phyloP scores from a whole-genome alignment of 108 stramenopile species.

The Discostella stelligeroides region DNA sequence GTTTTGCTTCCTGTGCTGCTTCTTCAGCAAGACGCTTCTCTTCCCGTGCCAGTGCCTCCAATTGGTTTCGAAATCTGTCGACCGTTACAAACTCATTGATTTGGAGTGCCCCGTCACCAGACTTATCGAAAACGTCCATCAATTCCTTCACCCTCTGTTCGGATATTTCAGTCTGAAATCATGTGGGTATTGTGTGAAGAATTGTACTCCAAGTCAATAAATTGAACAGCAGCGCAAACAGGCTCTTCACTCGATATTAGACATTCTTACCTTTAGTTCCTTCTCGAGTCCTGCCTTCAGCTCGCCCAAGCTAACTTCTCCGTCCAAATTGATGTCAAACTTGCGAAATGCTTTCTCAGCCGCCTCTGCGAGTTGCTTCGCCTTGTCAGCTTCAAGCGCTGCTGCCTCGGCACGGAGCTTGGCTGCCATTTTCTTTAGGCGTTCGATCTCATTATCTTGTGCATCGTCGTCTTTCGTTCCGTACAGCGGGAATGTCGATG shows the following conservation, averaged over 20 bases:
- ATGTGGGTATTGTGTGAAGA: not conserved
- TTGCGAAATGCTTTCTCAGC: conserved; percentile 72
- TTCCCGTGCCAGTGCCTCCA: conserved; percentile 74
- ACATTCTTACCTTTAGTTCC: conserved; percentile 55
- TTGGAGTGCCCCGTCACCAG: conserved; percentile 79
- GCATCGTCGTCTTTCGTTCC: conserved; percentile 5
- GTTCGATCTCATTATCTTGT: conserved; percentile 76
- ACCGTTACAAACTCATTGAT: conserved; percentile 75
- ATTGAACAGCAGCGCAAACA: too few species aligned
- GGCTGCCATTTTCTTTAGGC: conserved; percentile 73
- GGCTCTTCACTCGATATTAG: not conserved
- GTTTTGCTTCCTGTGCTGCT: conserved; percentile 57
- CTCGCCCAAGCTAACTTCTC: conserved; percentile 71
- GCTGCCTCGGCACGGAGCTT: conserved; percentile 83
- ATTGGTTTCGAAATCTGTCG: conserved; percentile 72
- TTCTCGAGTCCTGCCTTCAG: conserved; percentile 81
- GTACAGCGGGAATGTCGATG: not conserved
- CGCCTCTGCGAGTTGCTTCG: conserved; percentile 68
- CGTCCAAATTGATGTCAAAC: conserved; percentile 84
- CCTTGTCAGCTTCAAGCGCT: conserved; percentile 77
- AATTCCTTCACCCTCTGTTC: conserved; percentile 69
- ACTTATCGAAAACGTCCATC: conserved; percentile 76
- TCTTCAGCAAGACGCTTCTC: conserved; percentile 71
- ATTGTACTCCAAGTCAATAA: too few species aligned
- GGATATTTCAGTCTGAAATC: conserved; percentile 57